Evolutionary conservation across 176 grass and related monocot species (phyloP), one percentile per base, ranked within the genome.

Genomic region (Pontederia crassipes): DNA sequence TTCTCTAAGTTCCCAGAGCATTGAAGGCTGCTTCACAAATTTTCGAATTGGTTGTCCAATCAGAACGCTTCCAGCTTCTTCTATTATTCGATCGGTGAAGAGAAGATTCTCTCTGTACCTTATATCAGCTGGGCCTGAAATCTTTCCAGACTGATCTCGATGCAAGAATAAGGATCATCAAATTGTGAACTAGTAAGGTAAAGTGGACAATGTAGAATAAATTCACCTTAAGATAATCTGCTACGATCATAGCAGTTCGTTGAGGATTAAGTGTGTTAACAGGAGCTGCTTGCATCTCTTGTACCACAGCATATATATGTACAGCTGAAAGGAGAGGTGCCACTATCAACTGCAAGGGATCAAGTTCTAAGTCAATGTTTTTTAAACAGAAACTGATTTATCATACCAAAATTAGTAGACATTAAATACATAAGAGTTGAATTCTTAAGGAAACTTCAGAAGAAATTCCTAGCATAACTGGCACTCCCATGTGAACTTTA

Each of bases 251-350:
- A 50, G 88, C 88, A 10, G 85, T 98, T 58, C 94, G 82, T 51
- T 98, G 85, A 8, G 85, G 88, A 67, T 93, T 98, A 15, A 93
- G 88, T 27, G 94, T 88, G 65, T 86, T 85, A 56, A 97, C 56
- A 78, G 93, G 93, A 78, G 84, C 81, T 26, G 93, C 93, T 78
- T 71, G 76, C 84, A 92, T 92, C 79, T 98, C 93, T 77, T 92
- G 78, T 59, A 83, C 71, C 17, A 98, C 93, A 66, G 83, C 81
- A 17, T 81, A 98, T 69, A 98, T 81, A 69, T 98, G 93, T 48
- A 89, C 74, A 51, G 66, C 79, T 15, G 88, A 89, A 59, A 98
- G 87, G 65, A 98, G 80, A 8, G 88, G 88, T 8, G 84, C 85
- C 49, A 58, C 88, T 78, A 98, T 89, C 78, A 98, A 71, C 94